phyloP scores from a whole-genome alignment of 371 early-diverging fungal species.

The Mortierella sp. region DNA sequence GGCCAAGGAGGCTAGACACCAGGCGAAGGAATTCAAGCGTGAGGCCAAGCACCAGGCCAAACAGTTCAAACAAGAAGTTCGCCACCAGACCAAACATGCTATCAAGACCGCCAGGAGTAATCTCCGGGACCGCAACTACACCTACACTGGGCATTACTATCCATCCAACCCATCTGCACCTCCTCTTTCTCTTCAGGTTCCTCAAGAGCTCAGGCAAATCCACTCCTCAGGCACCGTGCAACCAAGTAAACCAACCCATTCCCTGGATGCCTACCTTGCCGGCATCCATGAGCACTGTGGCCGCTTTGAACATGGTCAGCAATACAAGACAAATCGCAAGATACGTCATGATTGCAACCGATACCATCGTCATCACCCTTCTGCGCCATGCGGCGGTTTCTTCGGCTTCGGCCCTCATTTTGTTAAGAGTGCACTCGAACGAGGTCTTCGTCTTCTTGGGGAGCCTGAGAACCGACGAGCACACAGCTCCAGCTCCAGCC shows the following conservation, averaged over 20 bases:
- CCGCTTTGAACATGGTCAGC: no score
- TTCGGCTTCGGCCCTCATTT: not conserved
- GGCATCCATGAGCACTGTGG: no score
- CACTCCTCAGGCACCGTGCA: no score
- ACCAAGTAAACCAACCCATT: no score
- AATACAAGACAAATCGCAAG: not conserved
- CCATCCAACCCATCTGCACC: no score
- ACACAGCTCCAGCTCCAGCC: not conserved
- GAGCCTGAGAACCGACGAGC: not conserved
- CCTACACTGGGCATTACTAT: not conserved
- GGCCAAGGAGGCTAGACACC: constrained; percentile 17
- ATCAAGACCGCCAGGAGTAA: not conserved
- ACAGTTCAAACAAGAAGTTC: not conserved
- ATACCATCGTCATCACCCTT: not conserved
- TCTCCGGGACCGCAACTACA: not conserved
- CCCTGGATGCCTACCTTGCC: no score
- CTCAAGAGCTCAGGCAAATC: no score
- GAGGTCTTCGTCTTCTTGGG: not conserved
- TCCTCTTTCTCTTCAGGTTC: no score
- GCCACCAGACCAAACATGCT: not conserved
- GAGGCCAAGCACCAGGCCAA: constrained; percentile 8
- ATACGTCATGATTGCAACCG: not conserved
- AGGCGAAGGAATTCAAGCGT: constrained; percentile 5
- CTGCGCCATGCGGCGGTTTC: not conserved
- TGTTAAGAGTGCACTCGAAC: constrained; percentile 1